These are phyloP conservation scores for Carex parvula DNA, from an alignment of 176 grass and related monocot genomes.

Conservation along the genomic window DNA sequence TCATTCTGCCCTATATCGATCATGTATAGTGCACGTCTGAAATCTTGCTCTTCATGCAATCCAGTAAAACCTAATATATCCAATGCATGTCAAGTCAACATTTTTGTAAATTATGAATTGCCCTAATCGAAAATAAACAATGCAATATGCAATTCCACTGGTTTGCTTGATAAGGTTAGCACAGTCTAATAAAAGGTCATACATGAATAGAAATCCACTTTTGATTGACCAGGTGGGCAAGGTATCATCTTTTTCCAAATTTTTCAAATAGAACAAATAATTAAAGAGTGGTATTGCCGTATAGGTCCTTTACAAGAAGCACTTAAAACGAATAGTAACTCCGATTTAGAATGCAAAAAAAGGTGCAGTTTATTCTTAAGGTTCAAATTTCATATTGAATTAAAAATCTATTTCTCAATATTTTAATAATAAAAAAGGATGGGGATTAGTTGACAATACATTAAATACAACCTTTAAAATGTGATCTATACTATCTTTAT, in stretches of 20 bases:
- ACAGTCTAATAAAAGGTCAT: background rate
- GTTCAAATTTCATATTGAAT: background rate
- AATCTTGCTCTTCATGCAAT: conserved; percentile 39
- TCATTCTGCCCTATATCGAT: conserved; percentile 92
- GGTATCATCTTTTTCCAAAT: background rate
- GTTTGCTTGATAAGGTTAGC: background rate
- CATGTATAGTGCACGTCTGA: conserved; percentile 61
- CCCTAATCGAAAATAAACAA: background rate
- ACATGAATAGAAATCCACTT: background rate
- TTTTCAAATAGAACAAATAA: background rate
- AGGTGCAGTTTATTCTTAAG: background rate
- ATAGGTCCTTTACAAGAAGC: background rate
- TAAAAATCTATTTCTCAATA: background rate
- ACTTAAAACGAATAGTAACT: background rate
- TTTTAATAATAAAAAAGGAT: background rate
- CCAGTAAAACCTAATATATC: conserved; percentile 35
- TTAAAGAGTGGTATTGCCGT: background rate
- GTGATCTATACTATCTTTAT: too few species aligned
- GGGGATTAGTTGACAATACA: too few species aligned
- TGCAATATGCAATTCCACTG: background rate
- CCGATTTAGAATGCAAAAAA: background rate
- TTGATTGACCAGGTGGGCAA: background rate
- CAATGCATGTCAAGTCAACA: background rate
- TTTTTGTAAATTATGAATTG: background rate
- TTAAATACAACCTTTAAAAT: too few species aligned